phyloP scores from a whole-genome alignment of 139 green algal species.

The Deuterostichococcus epilithicus region DNA sequence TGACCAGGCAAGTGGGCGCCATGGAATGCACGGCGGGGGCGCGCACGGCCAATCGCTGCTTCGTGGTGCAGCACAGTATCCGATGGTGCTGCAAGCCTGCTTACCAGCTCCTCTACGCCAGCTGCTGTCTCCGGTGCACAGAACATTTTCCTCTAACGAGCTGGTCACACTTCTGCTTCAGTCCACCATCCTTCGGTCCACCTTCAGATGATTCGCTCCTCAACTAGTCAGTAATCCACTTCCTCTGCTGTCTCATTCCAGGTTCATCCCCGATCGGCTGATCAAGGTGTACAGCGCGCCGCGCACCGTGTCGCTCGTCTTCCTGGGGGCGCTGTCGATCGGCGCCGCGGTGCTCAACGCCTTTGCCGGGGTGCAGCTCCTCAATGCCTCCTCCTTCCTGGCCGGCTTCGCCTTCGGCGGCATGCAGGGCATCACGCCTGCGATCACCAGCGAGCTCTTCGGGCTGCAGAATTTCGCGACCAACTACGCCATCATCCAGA shows the following conservation, averaged over 20 bases:
- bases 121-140: no score
- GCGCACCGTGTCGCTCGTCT: slow-evolving; percentile 31
- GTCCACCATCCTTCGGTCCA: no score
- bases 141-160: no score
- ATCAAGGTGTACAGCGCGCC: slow-evolving; percentile 42
- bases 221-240: no score
- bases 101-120: no score
- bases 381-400: slow-evolving; percentile 42
- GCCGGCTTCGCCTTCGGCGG: slow-evolving; percentile 69
- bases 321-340: slow-evolving; percentile 27
- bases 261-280: slow-evolving; percentile 48
- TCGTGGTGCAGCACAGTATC: no score
- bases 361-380: slow-evolving; percentile 13
- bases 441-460: slow-evolving; percentile 36
- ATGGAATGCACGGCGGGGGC: no score
- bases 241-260: background rate
- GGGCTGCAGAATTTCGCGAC: slow-evolving; percentile 41
- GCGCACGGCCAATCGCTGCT: no score
- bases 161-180: no score
- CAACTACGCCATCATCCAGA: slow-evolving; percentile 43
- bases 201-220: no score
- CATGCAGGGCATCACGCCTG: slow-evolving; percentile 10
- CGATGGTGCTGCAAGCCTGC: no score
- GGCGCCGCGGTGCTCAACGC: slow-evolving; percentile 15
- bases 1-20: no score